These are phyloP conservation scores for Aspergillus proliferans DNA, from an alignment of 2,329 filamentous ascomycete genomes.

Conservation along the genomic window DNA sequence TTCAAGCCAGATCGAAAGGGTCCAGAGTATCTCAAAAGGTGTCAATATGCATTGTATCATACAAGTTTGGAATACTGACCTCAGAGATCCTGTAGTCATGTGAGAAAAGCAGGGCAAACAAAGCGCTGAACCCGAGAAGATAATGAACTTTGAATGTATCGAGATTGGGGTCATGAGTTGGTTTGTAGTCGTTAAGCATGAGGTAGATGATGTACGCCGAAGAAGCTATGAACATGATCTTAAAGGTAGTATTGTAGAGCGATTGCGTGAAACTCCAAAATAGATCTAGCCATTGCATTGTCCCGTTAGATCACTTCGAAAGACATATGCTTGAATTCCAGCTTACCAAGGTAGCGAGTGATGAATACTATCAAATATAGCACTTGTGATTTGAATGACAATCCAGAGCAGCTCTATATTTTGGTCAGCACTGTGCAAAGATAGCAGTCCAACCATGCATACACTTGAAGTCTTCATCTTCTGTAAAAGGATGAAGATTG, in stretches of 20 bases:
- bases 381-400: constrained; percentile 98
- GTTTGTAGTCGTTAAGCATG: constrained; percentile 96
- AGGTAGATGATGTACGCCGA: constrained; percentile 95
- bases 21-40: constrained; percentile 71
- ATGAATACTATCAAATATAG: constrained; percentile 92
- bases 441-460: constrained; percentile 28
- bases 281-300: constrained; percentile 55
- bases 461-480: constrained; percentile 95
- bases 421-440: constrained; percentile 1
- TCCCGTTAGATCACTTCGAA: neutral
- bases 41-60: neutral
- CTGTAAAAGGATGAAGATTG: constrained; percentile 88
- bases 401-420: constrained; percentile 80
- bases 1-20: constrained; percentile 97
- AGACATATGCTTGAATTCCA: neutral
- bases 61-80: constrained; percentile 30
- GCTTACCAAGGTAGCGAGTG: constrained; percentile 77
- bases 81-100: constrained; percentile 74
- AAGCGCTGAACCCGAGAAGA: constrained; percentile 71
- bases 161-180: constrained; percentile 91
- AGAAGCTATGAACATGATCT: constrained; percentile 85
- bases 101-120: constrained; percentile 75
- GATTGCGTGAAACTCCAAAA: constrained; percentile 76
- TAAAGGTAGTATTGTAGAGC: constrained; percentile 90
- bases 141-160: constrained; percentile 98